Base-by-base conservation (phyloP, 257 asterid genomes). In the Anisodus tanguticus region DNA sequence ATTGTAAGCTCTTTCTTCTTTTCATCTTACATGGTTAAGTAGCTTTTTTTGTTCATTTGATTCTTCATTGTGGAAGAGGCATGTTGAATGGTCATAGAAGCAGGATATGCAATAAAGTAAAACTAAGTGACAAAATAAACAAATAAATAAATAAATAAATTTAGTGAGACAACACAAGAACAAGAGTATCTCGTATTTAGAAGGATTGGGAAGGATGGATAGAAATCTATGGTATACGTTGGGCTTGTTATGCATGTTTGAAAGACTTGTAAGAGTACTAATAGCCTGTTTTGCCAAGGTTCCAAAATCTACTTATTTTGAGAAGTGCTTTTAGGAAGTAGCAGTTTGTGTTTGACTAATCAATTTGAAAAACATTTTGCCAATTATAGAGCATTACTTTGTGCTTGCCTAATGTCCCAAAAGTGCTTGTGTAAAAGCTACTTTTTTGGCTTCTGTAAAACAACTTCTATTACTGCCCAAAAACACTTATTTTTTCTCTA, bases 1-100 rank as follows among this genome's bases (percentile, higher is more conserved):
- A 91, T 41, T 96, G 99, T 96, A 91, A 92, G 98, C 87, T 82
- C 83, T 60, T 8, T 77, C 16, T 53, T 13, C 80, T 26, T 22
- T 53, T 76, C 35, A 8, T 13, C 16, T 53, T 53, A 31, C 64
- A 26, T 26, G 9, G 63, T 77, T 53, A 3, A 26, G 81, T 77
- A 53, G 16, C 49, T 53, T 76, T 43, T 22, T 26, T 76, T 12
- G 63, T 22, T 76, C 19, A 4, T 26, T 31, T 51, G 19, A 26
- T 49, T 74, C 45, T 74, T 22, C 3, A 0, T 22, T 49, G 1
- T 19, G 2, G 13, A 58, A 74, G 80, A 11, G 19, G 22, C 43
- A 74, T 49, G n/a, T 35, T 10, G 60, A 76, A 76, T 76, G 59
- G 45, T 3, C 2, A 3, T 6, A 6, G 45, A 76, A 76, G 63